Base-by-base conservation (phyloP, 1,139 yeast genomes). In the Taphrina populina region DNA sequence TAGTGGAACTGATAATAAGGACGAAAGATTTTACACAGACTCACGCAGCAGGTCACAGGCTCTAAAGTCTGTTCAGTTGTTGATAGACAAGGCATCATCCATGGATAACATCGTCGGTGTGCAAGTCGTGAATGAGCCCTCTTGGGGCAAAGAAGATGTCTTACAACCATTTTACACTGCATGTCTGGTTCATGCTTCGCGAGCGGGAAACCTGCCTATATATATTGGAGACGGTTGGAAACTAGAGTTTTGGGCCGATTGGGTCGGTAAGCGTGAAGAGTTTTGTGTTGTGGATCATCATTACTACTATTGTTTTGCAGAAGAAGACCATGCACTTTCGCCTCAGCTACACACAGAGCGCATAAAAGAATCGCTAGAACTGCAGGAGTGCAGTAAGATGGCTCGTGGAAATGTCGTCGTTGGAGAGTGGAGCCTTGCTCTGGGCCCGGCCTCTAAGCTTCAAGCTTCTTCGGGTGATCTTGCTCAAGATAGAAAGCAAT, bases 221-320 rank as follows among this genome's bases (percentile, higher is more conserved):
- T 72, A 85, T 15, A 84, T 92, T 51, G 86, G 96, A 1, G 97
- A 92, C 67, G 95, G 95, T 2, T 92, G 97, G 97, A 83, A 88
- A 82, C 78, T 94, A 2, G 78, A 78, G 60, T 86, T 80, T 65
- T 87, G 92, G 88, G 82, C 77, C 17, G 74, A 81, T 57, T 86
- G 87, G 83, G 70, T 87, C 4, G 43, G 53, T 10, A 23, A 47
- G n/a, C 51, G 39, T 6, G 54, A 55, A 8, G 43, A 36, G 5
- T 32, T 46, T 21, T 47, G 47, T 30, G 46, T 88, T 0, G 73
- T 92, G 35, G 98, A 92, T 68, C 76, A 84, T 15, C 98, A 92
- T 68, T 78, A 85, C 29, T 92, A 92, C 71, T 76, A 95, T 53
- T 87, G 96, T 65, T 88, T 87, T 65, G 78, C 88, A 10, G 94